A percentile compares a stretch with the other conserved stretches of the same genome.
Conservation (phyloP, 1,139 yeast species). For the Geotrichum armillariae region DNA sequence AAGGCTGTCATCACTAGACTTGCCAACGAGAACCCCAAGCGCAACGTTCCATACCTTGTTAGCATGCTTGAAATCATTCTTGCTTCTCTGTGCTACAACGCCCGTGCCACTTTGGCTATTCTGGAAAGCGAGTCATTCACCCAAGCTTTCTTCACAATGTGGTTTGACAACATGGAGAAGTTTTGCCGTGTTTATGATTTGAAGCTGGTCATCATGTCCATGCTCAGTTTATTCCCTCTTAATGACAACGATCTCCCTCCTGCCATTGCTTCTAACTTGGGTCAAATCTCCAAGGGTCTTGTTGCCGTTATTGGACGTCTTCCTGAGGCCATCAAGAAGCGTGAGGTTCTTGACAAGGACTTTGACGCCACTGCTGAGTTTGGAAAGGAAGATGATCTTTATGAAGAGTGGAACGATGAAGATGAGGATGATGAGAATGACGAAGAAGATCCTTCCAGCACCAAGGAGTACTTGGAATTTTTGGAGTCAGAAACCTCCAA, state of each 20-base stretch:
- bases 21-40: constrained; percentile 30
- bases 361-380: constrained; percentile 40
- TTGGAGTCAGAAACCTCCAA: constrained; percentile 33
- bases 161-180: constrained; percentile 62
- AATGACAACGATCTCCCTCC: constrained; percentile 43
- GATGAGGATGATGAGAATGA: constrained; percentile 46
- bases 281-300: constrained; percentile 50
- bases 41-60: constrained; percentile 50
- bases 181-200: constrained; percentile 79
- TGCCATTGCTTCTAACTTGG: constrained; percentile 33
- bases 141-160: constrained; percentile 56
- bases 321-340: constrained; percentile 66
- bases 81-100: constrained; percentile 63
- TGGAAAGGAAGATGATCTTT: constrained; percentile 35
- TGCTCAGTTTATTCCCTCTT: constrained; percentile 49
- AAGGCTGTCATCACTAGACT: constrained; percentile 36
- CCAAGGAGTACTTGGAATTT: constrained; percentile 35
- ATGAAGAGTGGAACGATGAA: constrained; percentile 59
- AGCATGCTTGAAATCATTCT: constrained; percentile 63
- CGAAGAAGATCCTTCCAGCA: constrained; percentile 37
- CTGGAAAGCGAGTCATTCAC: constrained; percentile 51
- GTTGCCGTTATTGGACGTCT: constrained; percentile 54
- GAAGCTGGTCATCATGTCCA: constrained; percentile 69
- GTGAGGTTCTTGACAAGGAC: constrained; percentile 64
- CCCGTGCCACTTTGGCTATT: constrained; percentile 53